Percentiles rank a stretch among this genome's conserved stretches.
These are phyloP conservation scores for Erucastrum elatum DNA, from an alignment of 345 rosid genomes.

Conservation along the genomic window DNA sequence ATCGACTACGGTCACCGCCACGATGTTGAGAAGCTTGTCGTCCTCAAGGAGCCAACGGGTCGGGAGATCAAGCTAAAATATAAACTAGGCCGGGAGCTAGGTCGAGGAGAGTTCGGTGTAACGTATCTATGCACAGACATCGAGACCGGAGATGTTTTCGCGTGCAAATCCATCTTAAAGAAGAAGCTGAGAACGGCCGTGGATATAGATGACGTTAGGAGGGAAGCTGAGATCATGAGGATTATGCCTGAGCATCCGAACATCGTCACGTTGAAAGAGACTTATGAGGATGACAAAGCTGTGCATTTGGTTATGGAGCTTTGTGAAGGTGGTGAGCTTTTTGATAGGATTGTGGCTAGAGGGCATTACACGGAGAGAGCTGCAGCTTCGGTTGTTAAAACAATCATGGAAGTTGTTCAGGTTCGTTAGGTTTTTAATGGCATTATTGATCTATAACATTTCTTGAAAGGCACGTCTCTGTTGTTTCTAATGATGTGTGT, in stretches of 20 bases:
- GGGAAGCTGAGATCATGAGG: conserved; percentile 4
- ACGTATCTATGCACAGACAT: background rate
- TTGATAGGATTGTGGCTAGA: conserved; percentile 1
- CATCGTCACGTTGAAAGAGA: conserved; percentile 5
- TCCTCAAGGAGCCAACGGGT: conserved; percentile 31
- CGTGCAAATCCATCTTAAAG: background rate
- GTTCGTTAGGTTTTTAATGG: background rate
- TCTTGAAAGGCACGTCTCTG: conserved; percentile 2
- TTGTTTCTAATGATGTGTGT: background rate
- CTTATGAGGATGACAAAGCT: conserved; percentile 2
- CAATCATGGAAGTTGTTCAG: conserved; percentile 12
- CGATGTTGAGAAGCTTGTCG: conserved; percentile 24
- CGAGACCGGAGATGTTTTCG: conserved; percentile 1
- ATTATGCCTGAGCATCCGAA: background rate
- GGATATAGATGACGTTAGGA: background rate
- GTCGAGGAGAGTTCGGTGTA: conserved; percentile 8
- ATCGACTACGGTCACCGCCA: background rate
- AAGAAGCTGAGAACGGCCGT: conserved; percentile 6
- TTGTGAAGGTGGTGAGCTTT: conserved; percentile 6
- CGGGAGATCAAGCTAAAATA: conserved; percentile 4
- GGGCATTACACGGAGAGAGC: conserved; percentile 11
- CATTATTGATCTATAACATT: background rate
- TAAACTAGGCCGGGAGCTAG: background rate
- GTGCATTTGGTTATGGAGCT: conserved; percentile 9
- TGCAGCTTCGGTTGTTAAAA: background rate